phyloP scores from a whole-genome alignment of 768 basidiomycete genomes.

The Mycena galericulata region DNA sequence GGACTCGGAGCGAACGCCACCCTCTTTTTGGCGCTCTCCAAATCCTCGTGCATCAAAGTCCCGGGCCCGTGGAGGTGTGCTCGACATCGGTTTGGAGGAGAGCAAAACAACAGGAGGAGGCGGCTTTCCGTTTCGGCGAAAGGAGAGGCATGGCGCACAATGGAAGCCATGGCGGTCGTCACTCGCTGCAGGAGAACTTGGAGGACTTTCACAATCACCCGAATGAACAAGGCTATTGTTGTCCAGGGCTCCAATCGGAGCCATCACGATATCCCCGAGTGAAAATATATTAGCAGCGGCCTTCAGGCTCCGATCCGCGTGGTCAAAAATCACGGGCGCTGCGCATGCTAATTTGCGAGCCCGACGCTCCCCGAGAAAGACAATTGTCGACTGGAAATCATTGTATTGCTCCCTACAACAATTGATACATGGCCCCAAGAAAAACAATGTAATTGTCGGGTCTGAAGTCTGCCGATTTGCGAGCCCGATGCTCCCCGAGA shows the following conservation, averaged over 20 bases:
- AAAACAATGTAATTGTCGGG: too few relatives aligned
- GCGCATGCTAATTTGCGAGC: neutral
- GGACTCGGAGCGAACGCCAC: slow-evolving; percentile 1
- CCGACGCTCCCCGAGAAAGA: too few relatives aligned
- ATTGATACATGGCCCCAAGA: too few relatives aligned
- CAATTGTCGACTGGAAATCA: too few relatives aligned
- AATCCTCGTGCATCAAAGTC: slow-evolving; percentile 28
- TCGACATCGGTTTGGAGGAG: slow-evolving; percentile 25
- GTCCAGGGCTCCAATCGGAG: neutral
- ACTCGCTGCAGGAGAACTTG: slow-evolving; percentile 14
- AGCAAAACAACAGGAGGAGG: slow-evolving; percentile 28
- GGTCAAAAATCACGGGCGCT: slow-evolving; percentile 3
- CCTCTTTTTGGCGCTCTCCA: slow-evolving; percentile 11
- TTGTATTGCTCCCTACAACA: too few relatives aligned
- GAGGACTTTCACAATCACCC: neutral
- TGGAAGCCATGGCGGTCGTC: slow-evolving; percentile 18
- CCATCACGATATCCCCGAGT: slow-evolving; percentile 9
- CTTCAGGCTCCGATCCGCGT: slow-evolving; percentile 6
- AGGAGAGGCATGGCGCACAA: slow-evolving; percentile 16
- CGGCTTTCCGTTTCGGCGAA: slow-evolving; percentile 25
- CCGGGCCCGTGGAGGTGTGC: slow-evolving; percentile 16
- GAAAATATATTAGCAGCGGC: neutral
- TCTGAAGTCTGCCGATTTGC: too few relatives aligned
- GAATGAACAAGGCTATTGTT: neutral
- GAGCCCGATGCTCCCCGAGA: slow-evolving; percentile 5